phyloP scores from a whole-genome alignment of 192 early-diverging fungal genomes.

The Umbelopsis vinacea region DNA sequence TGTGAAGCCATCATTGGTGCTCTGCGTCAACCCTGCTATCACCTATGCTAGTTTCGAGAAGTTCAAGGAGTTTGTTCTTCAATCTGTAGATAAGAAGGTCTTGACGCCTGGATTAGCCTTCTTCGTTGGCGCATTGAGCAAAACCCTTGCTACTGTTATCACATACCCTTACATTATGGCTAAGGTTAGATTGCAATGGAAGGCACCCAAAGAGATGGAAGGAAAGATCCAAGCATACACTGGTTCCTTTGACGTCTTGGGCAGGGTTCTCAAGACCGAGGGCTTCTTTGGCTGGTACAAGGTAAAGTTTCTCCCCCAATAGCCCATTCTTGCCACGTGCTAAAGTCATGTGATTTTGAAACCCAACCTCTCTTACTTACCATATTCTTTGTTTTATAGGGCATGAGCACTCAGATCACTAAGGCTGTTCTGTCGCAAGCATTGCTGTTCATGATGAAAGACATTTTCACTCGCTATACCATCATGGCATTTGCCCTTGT shows the following conservation, averaged over 20 bases:
- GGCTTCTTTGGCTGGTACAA: conserved; percentile 94
- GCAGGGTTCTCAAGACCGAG: conserved; percentile 76
- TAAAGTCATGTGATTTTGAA: no score
- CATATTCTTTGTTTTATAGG: conserved; percentile 58
- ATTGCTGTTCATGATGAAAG: conserved; percentile 96
- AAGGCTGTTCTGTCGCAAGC: conserved; percentile 99
- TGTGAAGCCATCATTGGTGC: conserved; percentile 86
- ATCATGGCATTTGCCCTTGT: conserved; percentile 62
- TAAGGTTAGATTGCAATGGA: conserved; percentile 95
- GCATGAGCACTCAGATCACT: conserved; percentile 95
- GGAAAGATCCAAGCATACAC: conserved; percentile 66
- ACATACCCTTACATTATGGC: conserved; percentile 99
- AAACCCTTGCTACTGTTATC: conserved; percentile 86
- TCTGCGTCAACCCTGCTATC: conserved; percentile 95
- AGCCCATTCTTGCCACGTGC: no score
- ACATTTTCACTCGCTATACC: conserved; percentile 82
- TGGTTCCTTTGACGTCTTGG: conserved; percentile 83
- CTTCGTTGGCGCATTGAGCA: conserved; percentile 89
- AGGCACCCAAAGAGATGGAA: conserved; percentile 69
- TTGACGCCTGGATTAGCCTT: conserved; percentile 88
- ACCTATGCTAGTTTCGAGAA: conserved; percentile 96
- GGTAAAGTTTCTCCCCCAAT: conserved; percentile 48
- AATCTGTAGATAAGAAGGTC: conserved; percentile 49
- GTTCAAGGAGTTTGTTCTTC: conserved; percentile 63
- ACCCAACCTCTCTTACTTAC: no score